Evolutionary conservation across 2,329 filamentous ascomycete species (phyloP).

Genomic region (Talaromyces albobiverticillius): DNA sequence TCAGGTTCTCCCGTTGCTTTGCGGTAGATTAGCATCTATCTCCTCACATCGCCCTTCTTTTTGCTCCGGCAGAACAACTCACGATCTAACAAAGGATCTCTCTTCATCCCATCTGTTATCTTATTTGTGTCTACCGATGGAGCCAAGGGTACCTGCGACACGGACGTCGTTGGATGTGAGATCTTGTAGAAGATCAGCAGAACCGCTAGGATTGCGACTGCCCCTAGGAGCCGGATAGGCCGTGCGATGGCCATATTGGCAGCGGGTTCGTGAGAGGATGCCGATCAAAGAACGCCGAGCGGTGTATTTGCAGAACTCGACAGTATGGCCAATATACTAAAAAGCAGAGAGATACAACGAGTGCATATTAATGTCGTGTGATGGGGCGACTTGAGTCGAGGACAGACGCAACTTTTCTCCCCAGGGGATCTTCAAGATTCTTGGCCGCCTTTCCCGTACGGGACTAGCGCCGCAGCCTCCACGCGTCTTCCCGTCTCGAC

Average conservation of each 20-base stretch:
- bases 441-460: not conserved
- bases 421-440: conserved; percentile 6
- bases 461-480: conserved; percentile 4
- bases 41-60: not conserved
- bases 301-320: too few species aligned
- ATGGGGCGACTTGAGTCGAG: not conserved
- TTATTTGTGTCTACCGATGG: conserved; percentile 40
- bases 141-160: conserved; percentile 26
- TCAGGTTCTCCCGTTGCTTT: conserved; percentile 82
- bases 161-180: conserved; percentile 30
- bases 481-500: not conserved
- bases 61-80: conserved; percentile 37
- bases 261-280: not conserved
- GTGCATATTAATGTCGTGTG: not conserved
- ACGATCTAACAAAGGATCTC: conserved; percentile 87
- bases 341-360: not conserved
- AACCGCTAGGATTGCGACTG: conserved; percentile 24
- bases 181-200: conserved; percentile 68
- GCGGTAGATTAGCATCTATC: conserved; percentile 20
- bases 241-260: conserved; percentile 20
- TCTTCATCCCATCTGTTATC: conserved; percentile 57
- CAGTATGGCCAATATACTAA: too few species aligned
- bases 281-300: not conserved
- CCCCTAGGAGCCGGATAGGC: conserved; percentile 16
- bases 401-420: not conserved